phyloP scores from a whole-genome alignment of 73 alveolate species.

The Durusdinium trenchii region DNA sequence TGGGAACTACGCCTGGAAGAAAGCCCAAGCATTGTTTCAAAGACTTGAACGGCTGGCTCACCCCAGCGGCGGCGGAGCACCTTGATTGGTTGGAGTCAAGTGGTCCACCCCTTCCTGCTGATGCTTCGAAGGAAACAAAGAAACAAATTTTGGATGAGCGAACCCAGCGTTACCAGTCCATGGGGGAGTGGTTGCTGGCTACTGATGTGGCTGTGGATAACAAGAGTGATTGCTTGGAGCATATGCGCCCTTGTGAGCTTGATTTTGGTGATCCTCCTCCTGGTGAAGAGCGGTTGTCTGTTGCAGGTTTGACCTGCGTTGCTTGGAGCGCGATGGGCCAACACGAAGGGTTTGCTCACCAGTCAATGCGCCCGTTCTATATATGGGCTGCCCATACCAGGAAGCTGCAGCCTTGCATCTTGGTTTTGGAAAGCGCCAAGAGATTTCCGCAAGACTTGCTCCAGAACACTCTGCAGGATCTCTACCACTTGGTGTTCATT shows the following conservation, averaged over 20 bases:
- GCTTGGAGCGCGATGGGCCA: neutral
- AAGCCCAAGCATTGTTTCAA: slow-evolving; percentile 5
- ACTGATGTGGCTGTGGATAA: neutral
- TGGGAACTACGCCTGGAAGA: neutral
- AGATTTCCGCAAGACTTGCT: neutral
- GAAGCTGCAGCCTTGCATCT: neutral
- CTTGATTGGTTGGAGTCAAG: neutral
- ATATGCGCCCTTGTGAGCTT: neutral
- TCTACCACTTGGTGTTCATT: neutral
- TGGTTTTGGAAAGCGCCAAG: neutral
- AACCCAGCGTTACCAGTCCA: neutral
- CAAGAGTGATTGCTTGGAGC: neutral
- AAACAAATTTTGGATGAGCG: neutral
- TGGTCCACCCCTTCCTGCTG: neutral
- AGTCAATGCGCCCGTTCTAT: slow-evolving; percentile 18
- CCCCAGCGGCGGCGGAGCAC: neutral
- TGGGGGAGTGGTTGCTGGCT: neutral
- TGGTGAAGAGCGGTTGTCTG: neutral
- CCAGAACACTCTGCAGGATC: neutral
- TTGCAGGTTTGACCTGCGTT: slow-evolving; percentile 35
- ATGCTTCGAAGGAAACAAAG: neutral
- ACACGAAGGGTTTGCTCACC: slow-evolving; percentile 23
- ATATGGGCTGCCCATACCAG: neutral
- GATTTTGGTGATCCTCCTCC: neutral
- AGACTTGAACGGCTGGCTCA: neutral